phyloP scores from a whole-genome alignment of 768 basidiomycete genomes.

The Lentinus tigrinus region DNA sequence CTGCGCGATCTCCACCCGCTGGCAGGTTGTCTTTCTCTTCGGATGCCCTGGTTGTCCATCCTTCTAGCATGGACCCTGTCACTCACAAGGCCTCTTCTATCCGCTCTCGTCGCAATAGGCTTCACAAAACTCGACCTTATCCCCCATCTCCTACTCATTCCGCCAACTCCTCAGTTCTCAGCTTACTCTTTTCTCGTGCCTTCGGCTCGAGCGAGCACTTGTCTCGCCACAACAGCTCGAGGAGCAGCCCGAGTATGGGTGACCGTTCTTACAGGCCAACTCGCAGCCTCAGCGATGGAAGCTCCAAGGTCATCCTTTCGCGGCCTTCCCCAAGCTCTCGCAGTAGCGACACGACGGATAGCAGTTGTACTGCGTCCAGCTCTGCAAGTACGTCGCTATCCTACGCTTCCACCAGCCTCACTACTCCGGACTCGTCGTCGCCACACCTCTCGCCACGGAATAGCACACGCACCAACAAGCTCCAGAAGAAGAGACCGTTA shows the following conservation, averaged over 20 bases:
- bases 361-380: slow-evolving; percentile 11
- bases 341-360: slow-evolving; percentile 12
- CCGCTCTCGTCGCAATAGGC: slow-evolving; percentile 11
- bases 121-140: slow-evolving; percentile 10
- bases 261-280: slow-evolving; percentile 8
- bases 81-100: slow-evolving; percentile 4
- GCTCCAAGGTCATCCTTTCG: background rate
- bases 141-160: background rate
- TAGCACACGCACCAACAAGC: slow-evolving; percentile 17
- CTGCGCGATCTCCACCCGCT: background rate
- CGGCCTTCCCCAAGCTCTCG: slow-evolving; percentile 10
- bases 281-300: slow-evolving; percentile 16
- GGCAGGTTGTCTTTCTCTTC: slow-evolving; percentile 4
- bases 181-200: slow-evolving; percentile 8
- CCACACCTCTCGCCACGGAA: slow-evolving; percentile 13
- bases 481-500: slow-evolving; percentile 20
- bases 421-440: slow-evolving; percentile 18
- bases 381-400: slow-evolving; percentile 9
- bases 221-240: slow-evolving; percentile 1
- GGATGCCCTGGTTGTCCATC: background rate
- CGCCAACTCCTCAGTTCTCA: slow-evolving; percentile 3
- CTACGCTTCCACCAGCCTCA: slow-evolving; percentile 15
- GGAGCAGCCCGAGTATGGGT: slow-evolving; percentile 7
- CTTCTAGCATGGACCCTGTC: slow-evolving; percentile 14
- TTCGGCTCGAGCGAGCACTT: slow-evolving; percentile 4